Conservation (phyloP, 2,329 filamentous ascomycete species). For the Cryphonectria radicalis region DNA sequence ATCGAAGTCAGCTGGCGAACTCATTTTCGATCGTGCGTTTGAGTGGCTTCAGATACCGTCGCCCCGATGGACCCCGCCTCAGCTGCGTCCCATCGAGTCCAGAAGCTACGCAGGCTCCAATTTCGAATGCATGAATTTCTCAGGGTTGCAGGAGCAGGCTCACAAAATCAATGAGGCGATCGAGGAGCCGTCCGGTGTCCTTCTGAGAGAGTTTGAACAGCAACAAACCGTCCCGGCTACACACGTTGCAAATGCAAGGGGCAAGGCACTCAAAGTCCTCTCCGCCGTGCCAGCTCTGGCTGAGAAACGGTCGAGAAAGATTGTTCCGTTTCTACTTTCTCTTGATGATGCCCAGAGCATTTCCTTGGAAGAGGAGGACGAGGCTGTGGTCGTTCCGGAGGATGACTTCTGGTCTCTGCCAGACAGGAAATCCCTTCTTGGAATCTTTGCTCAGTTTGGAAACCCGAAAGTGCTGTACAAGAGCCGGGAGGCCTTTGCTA, state of each 20-base stretch:
- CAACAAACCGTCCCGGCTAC: slow-evolving; percentile 55
- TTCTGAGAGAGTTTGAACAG: slow-evolving; percentile 67
- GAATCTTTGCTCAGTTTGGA: slow-evolving; percentile 79
- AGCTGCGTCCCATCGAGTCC: slow-evolving; percentile 38
- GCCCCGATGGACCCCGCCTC: slow-evolving; percentile 54
- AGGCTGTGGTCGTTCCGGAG: slow-evolving; percentile 45
- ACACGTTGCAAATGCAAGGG: slow-evolving; percentile 63
- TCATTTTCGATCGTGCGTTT: slow-evolving; percentile 73
- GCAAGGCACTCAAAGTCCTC: slow-evolving; percentile 80
- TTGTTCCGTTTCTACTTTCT: slow-evolving; percentile 84
- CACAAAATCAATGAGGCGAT: slow-evolving; percentile 57
- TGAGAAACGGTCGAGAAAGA: slow-evolving; percentile 81
- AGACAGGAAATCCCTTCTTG: slow-evolving; percentile 83
- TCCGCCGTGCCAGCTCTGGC: slow-evolving; percentile 74
- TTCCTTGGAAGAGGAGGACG: slow-evolving; percentile 43
- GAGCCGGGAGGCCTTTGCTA: slow-evolving; percentile 73
- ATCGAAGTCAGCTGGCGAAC: slow-evolving; percentile 71
- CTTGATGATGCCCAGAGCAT: slow-evolving; percentile 69
- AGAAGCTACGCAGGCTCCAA: slow-evolving; percentile 60
- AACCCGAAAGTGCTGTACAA: slow-evolving; percentile 87
- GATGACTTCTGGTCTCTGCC: slow-evolving; percentile 67
- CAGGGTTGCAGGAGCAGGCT: slow-evolving; percentile 59
- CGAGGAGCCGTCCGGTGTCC: slow-evolving; percentile 57
- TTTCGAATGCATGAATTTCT: slow-evolving; percentile 83
- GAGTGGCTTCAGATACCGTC: slow-evolving; percentile 72